Base-by-base conservation (phyloP, 2,329 filamentous ascomycete genomes). In the Neofusicoccum ribis region DNA sequence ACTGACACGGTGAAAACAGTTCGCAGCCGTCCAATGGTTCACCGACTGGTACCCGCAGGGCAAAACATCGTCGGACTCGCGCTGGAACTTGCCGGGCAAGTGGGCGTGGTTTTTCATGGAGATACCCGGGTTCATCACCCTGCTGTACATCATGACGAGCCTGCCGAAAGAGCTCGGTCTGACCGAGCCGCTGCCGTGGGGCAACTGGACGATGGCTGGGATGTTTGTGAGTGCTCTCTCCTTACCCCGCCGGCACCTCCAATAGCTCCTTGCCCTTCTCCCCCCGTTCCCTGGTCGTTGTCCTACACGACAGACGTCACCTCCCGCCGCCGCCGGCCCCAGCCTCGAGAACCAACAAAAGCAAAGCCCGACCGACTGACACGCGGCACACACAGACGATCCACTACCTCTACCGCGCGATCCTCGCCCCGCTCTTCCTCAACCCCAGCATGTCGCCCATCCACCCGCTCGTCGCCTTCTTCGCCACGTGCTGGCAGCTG, bases 371-470 rank as follows among this genome's bases (percentile, higher is more conserved):
- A 3, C 23, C 23, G 23, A 23, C 23, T 23, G 2, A 23, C 23
- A 23, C 23, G 23, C 23, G 3, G 23, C 23, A 23, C 23, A 23
- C 23, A 23, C 23, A 23, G 23, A 83, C 91, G 39, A 86, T 94
- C 64, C 95, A 99, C 81, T 99, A 99, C 83, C 70, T 88, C 74
- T 96, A 99, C 83, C 92, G 95, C 68, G 93, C 95, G 9, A 78
- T 98, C 65, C 79, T 96, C 67, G 90, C 88, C 64, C 94, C 95
- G 2, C 81, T 96, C 65, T 83, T 94, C 69, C 80, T 87, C 44
- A 92, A 94, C 68, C 94, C 94, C 0, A 93, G 89, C 81, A 97
- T 99, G 90, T 92, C 93, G 4, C 94, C 94, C 8, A 91, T 97
- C 69, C 91, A 96, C 77, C 74, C 86, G 2, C 63, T 87, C 34